Conservation (phyloP, 1,284 basidiomycete genomes). For the Ceratobasidium sp. region DNA sequence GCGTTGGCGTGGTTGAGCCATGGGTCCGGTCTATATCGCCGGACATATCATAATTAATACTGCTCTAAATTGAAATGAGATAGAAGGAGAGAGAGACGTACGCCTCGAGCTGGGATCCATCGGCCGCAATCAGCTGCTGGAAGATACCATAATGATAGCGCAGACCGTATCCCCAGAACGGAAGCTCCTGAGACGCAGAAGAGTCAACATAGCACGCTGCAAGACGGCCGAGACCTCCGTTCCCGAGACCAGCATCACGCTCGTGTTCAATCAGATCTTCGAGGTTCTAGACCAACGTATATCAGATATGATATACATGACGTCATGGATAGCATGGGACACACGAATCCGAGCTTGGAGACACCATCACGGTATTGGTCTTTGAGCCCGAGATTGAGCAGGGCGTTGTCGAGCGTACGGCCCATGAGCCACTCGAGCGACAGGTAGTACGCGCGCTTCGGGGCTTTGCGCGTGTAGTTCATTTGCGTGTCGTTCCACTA, state of each 20-base stretch:
- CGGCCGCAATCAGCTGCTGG: constrained; percentile 87
- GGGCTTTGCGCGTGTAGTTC: constrained; percentile 69
- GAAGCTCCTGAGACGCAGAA: constrained; percentile 80
- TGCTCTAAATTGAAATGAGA: not conserved
- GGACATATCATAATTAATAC: constrained; percentile 15
- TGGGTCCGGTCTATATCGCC: constrained; percentile 70
- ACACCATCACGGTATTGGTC: constrained; percentile 74
- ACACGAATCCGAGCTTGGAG: constrained; percentile 77
- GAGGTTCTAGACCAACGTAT: constrained; percentile 59
- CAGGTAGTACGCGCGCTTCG: constrained; percentile 78
- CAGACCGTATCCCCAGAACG: constrained; percentile 90
- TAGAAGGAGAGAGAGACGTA: constrained; percentile 23
- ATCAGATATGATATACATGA: not conserved
- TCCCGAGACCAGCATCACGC: constrained; percentile 90
- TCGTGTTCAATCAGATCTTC: constrained; percentile 88
- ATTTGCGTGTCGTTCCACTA: constrained; percentile 80
- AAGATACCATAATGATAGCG: constrained; percentile 59
- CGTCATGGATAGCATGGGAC: not conserved
- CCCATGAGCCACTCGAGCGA: constrained; percentile 90
- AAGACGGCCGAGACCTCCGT: constrained; percentile 88
- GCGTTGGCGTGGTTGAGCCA: constrained; percentile 90
- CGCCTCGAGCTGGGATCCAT: constrained; percentile 87
- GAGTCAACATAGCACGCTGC: constrained; percentile 94
- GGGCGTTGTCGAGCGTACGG: constrained; percentile 86
- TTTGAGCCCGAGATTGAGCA: constrained; percentile 91